Conservation (phyloP, 306 rosid genomes). For the Herpetospermum pedunculosum region DNA sequence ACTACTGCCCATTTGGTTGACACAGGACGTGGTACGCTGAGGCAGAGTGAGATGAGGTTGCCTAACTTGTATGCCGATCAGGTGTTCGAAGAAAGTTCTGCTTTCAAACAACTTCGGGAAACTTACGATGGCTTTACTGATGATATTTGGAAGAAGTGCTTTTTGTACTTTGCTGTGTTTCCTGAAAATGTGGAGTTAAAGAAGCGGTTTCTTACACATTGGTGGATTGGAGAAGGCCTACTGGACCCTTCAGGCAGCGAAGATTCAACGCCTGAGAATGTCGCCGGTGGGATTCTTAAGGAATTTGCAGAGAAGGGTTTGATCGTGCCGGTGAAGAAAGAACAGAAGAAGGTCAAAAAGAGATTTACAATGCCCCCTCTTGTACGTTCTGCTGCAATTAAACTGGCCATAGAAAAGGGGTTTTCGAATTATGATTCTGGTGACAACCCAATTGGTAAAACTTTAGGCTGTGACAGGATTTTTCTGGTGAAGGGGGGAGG, state of each 20-base stretch:
- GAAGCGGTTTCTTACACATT: slow-evolving; percentile 16
- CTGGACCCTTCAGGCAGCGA: not conserved
- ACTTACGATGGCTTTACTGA: not conserved
- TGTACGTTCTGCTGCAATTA: slow-evolving; percentile 19
- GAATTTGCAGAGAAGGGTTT: slow-evolving; percentile 4
- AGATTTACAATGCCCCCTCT: slow-evolving; percentile 13
- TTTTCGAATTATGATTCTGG: slow-evolving; percentile 6
- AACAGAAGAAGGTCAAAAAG: not conserved
- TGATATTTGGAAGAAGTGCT: not conserved
- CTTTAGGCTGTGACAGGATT: not conserved
- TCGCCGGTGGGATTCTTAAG: not conserved
- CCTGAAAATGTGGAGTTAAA: slow-evolving; percentile 18
- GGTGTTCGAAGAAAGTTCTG: not conserved
- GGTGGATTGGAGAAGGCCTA: slow-evolving; percentile 26
- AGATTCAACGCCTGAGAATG: not conserved
- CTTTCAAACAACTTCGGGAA: not conserved
- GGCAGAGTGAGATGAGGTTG: not conserved
- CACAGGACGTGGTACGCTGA: not conserved
- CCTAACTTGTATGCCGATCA: not conserved
- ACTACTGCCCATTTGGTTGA: not conserved
- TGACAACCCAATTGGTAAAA: not conserved
- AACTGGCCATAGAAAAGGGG: not conserved
- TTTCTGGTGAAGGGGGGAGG: not conserved
- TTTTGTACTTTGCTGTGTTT: slow-evolving; percentile 16
- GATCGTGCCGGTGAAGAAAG: slow-evolving; percentile 11